Evolutionary conservation across 1,284 basidiomycete species (phyloP), one percentile per base, ranked within the genome.

Genomic region (Puccinia sorghi): DNA sequence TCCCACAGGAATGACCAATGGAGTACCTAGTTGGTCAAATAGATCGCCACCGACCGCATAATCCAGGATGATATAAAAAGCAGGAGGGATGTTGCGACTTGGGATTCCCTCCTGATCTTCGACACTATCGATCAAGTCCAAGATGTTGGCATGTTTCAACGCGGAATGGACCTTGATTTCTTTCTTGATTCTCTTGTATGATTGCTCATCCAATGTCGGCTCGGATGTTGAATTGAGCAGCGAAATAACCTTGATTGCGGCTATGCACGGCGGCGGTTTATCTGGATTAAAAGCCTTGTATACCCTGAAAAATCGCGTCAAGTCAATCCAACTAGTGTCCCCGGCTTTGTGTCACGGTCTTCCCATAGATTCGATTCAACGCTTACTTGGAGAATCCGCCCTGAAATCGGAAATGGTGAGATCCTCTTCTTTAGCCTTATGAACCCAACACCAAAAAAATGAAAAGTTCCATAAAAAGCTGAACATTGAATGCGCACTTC

Each of bases 1-100:
- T 17, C 13, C 17, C 7, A 25, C 4, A 46, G 17, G 13, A 43
- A 22, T 43, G 17, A 64, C 37, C n/a, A 13, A 17, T 63, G 32
- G 22, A 39, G 27, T 67, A 69, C 94, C 92, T 80, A 99, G 98
- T 87, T 98, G 98, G 86, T 99, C 97, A 84, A 99, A 99, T 56
- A 99, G 86, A 85, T 99, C 96, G 0, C 97, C 96, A 61, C 94
- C 95, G 0, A 90, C 90, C 0, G 95, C 96, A 56, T 96, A 87
- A 85, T 98, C 96, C 81, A 99, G 86, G 37, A 98, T 86, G 87
- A 99, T 93, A 84, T 98, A 99, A 57, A 94, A 88, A 0, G 92
- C 94, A 0, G 93, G 91, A 0, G 90, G 85, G 82, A 90, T 92
- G 0, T 85, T 83, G 4, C 67, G 81, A 81, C 79, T 81, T 80